Base-by-base conservation (phyloP, 2,329 filamentous ascomycete species). In the Arthrobotrys megalospora region DNA sequence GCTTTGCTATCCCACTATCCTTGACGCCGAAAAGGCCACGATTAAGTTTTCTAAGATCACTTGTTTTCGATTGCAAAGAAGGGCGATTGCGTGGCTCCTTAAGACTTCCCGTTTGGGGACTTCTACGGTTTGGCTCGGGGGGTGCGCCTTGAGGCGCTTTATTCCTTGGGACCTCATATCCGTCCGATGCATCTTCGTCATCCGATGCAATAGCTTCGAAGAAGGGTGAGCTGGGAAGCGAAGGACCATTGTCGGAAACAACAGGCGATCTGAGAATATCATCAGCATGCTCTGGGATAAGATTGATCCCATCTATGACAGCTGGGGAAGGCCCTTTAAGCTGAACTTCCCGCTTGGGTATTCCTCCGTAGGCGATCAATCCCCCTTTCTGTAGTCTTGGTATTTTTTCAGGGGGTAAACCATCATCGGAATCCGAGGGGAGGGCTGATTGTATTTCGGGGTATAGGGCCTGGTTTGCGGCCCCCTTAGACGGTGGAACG, bases 1-100 rank as follows among this genome's bases (percentile, higher is more conserved):
- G 83, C 82, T 91, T 92, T 10, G 84, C 80, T 32, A 79, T 69
- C 6, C 76, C 76, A 47, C 62, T 58, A 32, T 79, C 76, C 47
- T 73, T 79, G 14, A 77, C 62, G 3, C 73, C 53, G 28, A 72
- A 73, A 32, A 68, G 62, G 0, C 62, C 63, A n/a, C 76, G 76
- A 50, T 65, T 68, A 7, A 63, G 43, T 16, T 79, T 79, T 32
- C 63, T 72, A 11, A 64, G 55, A 12, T 72, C 76, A 36, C 34
- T 72, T 5, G 32, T 36, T 32, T 78, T 78, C 14, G 52, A 45
- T 21, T 68, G 68, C 10, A 62, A 11, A 12, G 66, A 62, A 34
- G 34, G 32, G 8, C 32, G 50, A 55, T 45, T 62, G 8, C 21
- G 24, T 1, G 66, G 38, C 21, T 62, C 65, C 52, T 67, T 80